Percentiles rank a stretch among this genome's conserved stretches.
Conservation (phyloP, 495 filamentous ascomycete genomes). For the Penicillium arizonense region DNA sequence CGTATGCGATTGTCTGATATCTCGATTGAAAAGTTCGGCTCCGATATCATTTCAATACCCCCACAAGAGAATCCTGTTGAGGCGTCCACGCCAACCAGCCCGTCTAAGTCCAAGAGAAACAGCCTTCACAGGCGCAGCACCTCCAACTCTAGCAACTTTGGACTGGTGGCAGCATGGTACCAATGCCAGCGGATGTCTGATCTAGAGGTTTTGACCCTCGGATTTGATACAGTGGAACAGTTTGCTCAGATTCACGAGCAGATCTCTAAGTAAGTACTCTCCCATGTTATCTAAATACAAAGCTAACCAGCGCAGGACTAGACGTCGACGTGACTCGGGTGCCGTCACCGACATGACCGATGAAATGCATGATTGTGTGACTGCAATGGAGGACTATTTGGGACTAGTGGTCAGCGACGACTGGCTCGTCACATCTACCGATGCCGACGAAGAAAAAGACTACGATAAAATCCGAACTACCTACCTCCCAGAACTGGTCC, state of each 20-base stretch:
- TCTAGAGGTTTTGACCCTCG: slow-evolving; percentile 65
- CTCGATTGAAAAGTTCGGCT: slow-evolving; percentile 42
- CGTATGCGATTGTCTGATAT: slow-evolving; percentile 41
- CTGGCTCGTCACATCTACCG: slow-evolving; percentile 29
- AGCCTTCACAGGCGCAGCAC: slow-evolving; percentile 24
- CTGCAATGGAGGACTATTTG: not conserved
- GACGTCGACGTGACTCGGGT: slow-evolving; percentile 34
- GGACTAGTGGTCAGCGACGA: not conserved
- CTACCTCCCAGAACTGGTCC: slow-evolving; percentile 77
- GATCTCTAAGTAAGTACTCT: slow-evolving; percentile 36
- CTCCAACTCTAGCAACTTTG: slow-evolving; percentile 16
- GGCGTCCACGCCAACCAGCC: slow-evolving; percentile 28
- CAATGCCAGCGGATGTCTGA: slow-evolving; percentile 67
- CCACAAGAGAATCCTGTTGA: slow-evolving; percentile 21
- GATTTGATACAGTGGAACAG: slow-evolving; percentile 64
- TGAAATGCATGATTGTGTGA: slow-evolving; percentile 24
- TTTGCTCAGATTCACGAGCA: slow-evolving; percentile 51
- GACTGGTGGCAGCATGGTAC: slow-evolving; percentile 22
- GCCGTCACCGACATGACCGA: slow-evolving; percentile 32
- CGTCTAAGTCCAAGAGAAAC: slow-evolving; percentile 30
- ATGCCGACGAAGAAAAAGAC: slow-evolving; percentile 41
- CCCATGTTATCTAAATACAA: not conserved
- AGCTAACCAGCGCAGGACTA: slow-evolving; percentile 27
- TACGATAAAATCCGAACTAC: slow-evolving; percentile 58
- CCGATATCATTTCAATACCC: slow-evolving; percentile 37